Evolutionary conservation across 768 basidiomycete species (phyloP), one percentile per base, ranked within the genome.

Genomic region (Rhodotorula graminis): DNA sequence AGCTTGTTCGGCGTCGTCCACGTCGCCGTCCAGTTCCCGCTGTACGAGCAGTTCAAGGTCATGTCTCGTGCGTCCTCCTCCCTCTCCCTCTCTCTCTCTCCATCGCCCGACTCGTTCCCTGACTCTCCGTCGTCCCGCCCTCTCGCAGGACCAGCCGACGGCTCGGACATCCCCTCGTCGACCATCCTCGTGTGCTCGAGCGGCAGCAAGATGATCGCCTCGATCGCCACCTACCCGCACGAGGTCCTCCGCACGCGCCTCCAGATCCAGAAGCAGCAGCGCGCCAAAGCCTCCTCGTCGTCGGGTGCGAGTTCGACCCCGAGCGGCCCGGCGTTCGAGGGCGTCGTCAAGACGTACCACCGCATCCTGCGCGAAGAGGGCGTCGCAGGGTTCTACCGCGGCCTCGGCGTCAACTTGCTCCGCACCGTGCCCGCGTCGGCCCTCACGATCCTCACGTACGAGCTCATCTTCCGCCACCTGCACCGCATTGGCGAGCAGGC

Each of bases 181-280:
- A 80, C 87, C 31, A 94, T 98, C 75, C 88, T 99, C 25, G 81
- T 89, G 29, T 98, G 93, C 83, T 94, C 92, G 27, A 92, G 91
- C n/a, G 82, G 88, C 40, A 90, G 93, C 31, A 99, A 99, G 81
- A 96, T 97, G 91, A 88, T 91, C 2, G 96, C 96, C 15, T 93
- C 93, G 27, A 83, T 97, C 29, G 90, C 89, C 50, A 98, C 96
- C 47, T 99, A 99, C 80, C 96, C 96, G 2, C 96, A 99, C 82
- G 96, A 99, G 81, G 96, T 99, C 57, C 85, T 99, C 49, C 90
- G 96, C n/a, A 98, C 96, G n/a, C 87, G 95, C 11, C 82, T 98
- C 61, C 96, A 99, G 81, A 94, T 95, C 31, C 80, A 80, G 55
- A 80, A 79, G 65, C 60, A 74, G 56, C 63, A 70, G 33, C 47